Percentiles rank a stretch among this genome's conserved stretches.
These are phyloP conservation scores for Tanacetum coccineum DNA, from an alignment of 129 eudicot genomes.

Conservation along the genomic window DNA sequence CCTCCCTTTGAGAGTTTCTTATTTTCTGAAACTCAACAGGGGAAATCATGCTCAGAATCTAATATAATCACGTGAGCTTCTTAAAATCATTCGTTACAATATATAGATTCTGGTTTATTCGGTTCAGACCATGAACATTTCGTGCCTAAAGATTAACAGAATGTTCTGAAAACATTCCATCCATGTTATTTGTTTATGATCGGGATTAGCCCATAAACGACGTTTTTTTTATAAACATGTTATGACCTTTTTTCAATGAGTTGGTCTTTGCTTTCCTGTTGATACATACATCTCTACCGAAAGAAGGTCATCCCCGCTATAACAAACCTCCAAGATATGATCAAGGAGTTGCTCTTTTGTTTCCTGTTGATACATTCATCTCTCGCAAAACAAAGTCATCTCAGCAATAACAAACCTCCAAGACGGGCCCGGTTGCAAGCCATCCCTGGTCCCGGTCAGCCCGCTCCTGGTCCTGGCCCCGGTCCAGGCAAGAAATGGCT, in stretches of 20 bases:
- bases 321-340: constrained; percentile 33
- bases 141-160: not conserved
- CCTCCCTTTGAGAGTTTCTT: constrained; percentile 34
- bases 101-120: no score
- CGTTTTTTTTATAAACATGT: no score
- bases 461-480: not conserved
- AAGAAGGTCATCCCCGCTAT: constrained; percentile 21
- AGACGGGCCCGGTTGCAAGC: constrained; percentile 21
- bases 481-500: constrained; percentile 47
- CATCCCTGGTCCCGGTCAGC: not conserved
- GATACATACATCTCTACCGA: no score
- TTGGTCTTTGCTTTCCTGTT: no score
- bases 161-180: not conserved
- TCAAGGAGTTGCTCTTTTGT: constrained; percentile 39
- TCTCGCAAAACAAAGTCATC: constrained; percentile 23
- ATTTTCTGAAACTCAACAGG: constrained; percentile 30
- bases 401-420: constrained; percentile 22
- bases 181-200: no score
- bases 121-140: not conserved
- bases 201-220: no score
- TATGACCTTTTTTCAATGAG: no score
- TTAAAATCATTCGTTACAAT: no score
- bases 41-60: constrained; percentile 19
- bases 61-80: constrained; percentile 3
- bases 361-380: constrained; percentile 39